Evolutionary conservation across 257 asterid species (phyloP).

Genomic region (Anisodus tanguticus): DNA sequence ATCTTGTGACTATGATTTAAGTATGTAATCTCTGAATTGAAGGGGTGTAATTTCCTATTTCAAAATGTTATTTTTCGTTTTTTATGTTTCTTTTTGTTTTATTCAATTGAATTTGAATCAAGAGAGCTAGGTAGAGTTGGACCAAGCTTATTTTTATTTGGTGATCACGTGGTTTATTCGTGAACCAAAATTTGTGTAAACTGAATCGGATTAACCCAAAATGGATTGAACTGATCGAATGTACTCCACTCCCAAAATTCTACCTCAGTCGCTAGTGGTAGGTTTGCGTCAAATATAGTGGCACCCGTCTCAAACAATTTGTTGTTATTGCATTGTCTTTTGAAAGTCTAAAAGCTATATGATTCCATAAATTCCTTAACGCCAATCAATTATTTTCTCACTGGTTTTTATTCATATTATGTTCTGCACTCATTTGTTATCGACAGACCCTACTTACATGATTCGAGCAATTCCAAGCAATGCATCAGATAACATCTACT

Average conservation of each 20-base stretch:
- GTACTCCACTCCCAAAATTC: neutral
- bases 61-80: neutral
- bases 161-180: neutral
- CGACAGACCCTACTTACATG: conserved; percentile 96
- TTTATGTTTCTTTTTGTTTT: neutral
- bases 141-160: neutral
- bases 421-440: conserved; percentile 26
- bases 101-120: neutral
- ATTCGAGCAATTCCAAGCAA: conserved; percentile 96
- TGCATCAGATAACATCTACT: conserved; percentile 93
- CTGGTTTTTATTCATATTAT: conserved; percentile 5
- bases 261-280: neutral
- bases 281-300: neutral
- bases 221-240: neutral
- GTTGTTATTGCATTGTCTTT: neutral
- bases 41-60: conserved; percentile 7
- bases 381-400: neutral
- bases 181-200: neutral
- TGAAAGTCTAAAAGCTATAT: neutral
- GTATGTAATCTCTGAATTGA: neutral
- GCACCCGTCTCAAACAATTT: neutral
- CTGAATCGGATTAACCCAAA: neutral
- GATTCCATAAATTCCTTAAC: neutral
- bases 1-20: neutral
- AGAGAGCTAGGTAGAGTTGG: neutral